A percentile compares a stretch with the other conserved stretches of the same genome.
phyloP scores from a whole-genome alignment of 768 basidiomycete species.

The Phanerochaete sordida region DNA sequence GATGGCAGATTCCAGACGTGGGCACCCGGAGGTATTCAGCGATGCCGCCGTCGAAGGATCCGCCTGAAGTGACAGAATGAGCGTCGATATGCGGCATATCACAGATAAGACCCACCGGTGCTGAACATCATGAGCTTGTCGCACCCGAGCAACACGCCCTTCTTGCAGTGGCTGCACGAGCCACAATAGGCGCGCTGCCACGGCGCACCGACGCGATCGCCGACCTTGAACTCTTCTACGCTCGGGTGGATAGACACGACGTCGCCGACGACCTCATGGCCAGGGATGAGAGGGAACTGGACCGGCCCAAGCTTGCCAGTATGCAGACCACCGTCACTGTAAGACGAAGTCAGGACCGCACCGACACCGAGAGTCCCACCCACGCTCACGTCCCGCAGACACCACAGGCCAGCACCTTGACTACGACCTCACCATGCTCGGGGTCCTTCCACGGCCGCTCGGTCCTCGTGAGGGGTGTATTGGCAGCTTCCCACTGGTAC shows the following conservation, averaged over 20 bases:
- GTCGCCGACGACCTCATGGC: conserved; percentile 28
- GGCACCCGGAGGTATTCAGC: conserved; percentile 24
- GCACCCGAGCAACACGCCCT: conserved; percentile 24
- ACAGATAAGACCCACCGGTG: neutral
- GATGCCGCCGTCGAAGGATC: conserved; percentile 25
- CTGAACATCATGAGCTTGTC: conserved; percentile 18
- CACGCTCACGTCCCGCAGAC: conserved; percentile 22
- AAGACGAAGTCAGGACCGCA: neutral
- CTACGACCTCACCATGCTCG: conserved; percentile 17
- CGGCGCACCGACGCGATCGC: conserved; percentile 27
- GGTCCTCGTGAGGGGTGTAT: conserved; percentile 15
- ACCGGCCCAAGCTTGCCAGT: conserved; percentile 1
- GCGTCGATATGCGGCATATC: neutral
- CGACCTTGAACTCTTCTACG: conserved; percentile 20
- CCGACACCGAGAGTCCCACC: neutral
- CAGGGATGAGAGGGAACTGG: conserved; percentile 20
- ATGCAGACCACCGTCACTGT: neutral
- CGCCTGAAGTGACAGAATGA: conserved; percentile 12
- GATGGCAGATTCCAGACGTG: conserved; percentile 20
- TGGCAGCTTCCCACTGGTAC: conserved; percentile 15
- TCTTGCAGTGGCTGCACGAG: conserved; percentile 21
- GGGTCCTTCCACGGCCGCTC: conserved; percentile 19
- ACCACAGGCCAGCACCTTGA: conserved; percentile 26
- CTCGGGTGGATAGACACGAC: conserved; percentile 19
- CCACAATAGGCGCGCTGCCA: conserved; percentile 27